These are phyloP conservation scores for Stellera chamaejasme DNA, from an alignment of 345 rosid genomes.

Conservation along the genomic window DNA sequence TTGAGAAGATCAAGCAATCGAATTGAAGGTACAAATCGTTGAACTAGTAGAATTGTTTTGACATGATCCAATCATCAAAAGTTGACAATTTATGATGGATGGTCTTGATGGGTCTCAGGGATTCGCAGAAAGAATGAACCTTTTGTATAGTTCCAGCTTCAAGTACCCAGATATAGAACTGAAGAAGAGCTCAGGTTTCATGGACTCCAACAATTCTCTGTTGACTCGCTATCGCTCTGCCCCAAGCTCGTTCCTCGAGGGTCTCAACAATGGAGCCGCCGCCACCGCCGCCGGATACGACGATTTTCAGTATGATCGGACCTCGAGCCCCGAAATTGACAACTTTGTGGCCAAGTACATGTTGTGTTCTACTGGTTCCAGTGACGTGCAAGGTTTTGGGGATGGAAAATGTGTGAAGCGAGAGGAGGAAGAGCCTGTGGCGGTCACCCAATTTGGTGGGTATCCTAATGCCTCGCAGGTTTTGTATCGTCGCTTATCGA, in stretches of 20 bases:
- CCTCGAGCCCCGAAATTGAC: slow-evolving; percentile 46
- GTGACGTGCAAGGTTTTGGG: slow-evolving; percentile 25
- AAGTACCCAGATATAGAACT: slow-evolving; percentile 28
- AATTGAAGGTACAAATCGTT: too few relatives aligned
- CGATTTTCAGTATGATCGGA: slow-evolving; percentile 19
- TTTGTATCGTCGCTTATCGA: slow-evolving; percentile 18
- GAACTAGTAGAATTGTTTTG: background rate
- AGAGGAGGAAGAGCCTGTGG: slow-evolving; percentile 22
- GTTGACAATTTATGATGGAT: background rate
- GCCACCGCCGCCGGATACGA: slow-evolving; percentile 17
- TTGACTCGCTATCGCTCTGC: slow-evolving; percentile 33
- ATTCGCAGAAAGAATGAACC: slow-evolving; percentile 27
- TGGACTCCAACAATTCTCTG: slow-evolving; percentile 28
- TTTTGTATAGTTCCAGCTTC: slow-evolving; percentile 26
- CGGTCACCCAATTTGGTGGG: slow-evolving; percentile 8
- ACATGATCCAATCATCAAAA: slow-evolving; percentile 2
- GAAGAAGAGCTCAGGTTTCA: slow-evolving; percentile 27
- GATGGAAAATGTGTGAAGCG: slow-evolving; percentile 25
- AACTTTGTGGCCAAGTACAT: slow-evolving; percentile 24
- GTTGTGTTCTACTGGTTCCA: slow-evolving; percentile 19
- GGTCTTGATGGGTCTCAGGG: slow-evolving; percentile 12
- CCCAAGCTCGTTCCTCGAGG: slow-evolving; percentile 34
- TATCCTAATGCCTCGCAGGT: slow-evolving; percentile 17
- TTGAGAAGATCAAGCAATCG: slow-evolving; percentile 8
- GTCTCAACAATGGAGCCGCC: slow-evolving; percentile 16